Evolutionary conservation across 441 rosid species (phyloP).

Genomic region (Lepidium campestre): DNA sequence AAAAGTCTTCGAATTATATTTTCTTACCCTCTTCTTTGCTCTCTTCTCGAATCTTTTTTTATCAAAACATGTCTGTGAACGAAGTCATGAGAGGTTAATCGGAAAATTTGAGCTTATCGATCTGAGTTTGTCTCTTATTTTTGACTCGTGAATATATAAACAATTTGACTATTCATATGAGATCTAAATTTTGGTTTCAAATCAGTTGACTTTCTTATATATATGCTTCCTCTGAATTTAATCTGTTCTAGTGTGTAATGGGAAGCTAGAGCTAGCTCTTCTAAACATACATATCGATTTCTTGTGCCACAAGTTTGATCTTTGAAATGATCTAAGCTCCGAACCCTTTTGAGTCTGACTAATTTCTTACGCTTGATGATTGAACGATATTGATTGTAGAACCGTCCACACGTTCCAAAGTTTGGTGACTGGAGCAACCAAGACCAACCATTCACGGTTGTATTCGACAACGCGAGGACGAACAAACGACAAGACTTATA

Average conservation of each 20-base stretch:
- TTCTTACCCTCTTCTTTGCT: not conserved
- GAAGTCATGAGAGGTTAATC: not conserved
- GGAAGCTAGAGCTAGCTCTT: not conserved
- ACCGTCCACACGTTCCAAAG: slow-evolving; percentile 30
- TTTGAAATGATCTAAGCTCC: not conserved
- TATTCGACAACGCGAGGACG: slow-evolving; percentile 27
- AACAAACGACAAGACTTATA: slow-evolving; percentile 27
- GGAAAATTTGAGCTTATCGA: not conserved
- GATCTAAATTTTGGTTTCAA: not conserved
- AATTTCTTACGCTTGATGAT: not conserved
- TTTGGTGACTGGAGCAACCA: slow-evolving; percentile 32
- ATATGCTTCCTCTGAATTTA: not conserved
- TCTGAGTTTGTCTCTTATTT: not conserved
- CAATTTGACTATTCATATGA: not conserved
- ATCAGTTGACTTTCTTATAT: slow-evolving; percentile 17
- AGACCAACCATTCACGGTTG: slow-evolving; percentile 29
- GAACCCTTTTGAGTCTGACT: not conserved
- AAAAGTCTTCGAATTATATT: not conserved
- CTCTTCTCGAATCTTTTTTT: not conserved
- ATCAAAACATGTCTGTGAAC: not conserved
- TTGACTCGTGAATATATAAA: not conserved
- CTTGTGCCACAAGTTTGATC: not conserved
- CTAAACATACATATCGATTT: not conserved
- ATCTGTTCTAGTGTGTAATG: not conserved
- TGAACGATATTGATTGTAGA: slow-evolving; percentile 9